Base-by-base conservation (phyloP, 208 protist species). In the Trypanosoma grayi region DNA sequence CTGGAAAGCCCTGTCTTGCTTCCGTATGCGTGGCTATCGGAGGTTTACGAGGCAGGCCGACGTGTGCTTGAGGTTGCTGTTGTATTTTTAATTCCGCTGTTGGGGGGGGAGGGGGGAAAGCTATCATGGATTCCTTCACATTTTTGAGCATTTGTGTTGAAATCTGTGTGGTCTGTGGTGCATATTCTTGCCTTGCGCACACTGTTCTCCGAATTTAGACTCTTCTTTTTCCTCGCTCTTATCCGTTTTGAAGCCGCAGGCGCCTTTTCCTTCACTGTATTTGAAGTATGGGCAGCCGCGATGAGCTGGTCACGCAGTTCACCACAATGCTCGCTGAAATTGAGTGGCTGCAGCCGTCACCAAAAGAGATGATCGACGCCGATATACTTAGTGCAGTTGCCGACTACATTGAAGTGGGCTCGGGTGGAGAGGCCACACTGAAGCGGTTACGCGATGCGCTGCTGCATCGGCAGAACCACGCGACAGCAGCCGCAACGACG, bases 381-480 rank as follows among this genome's bases (percentile, higher is more conserved):
- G 40, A 48, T 4, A 30, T 71, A 20, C 50, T 71, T 33, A 41
- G 40, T 22, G 65, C 47, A 30, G 40, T 71, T 39, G 46, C 65
- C 1, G 65, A 71, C 45, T 71, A 71, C 41, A 65, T 71, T 58
- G 65, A 71, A 31, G 20, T 51, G 7, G 65, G 57, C 27, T 16
- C 27, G 37, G 24, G 13, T 16, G 41, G 20, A 11, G 50, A 58
- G 9, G 31, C 36, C 25, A 65, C 65, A 0, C 40, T 71, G 20
- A 44, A 46, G 8, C 18, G 50, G 1, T 41, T 71, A 18, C 55
- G 51, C 10, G 31, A 22, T 25, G 50, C 39, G 16, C 41, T 71
- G 16, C 40, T 46, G 28, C 31, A 37, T n/a, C n/a, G n/a, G n/a
- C n/a, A n/a, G n/a, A n/a, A n/a, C n/a, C n/a, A n/a, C n/a, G n/a